Evolutionary conservation across 495 filamentous ascomycete genomes (phyloP).

Genomic region (Aspergillus bertholletiae): DNA sequence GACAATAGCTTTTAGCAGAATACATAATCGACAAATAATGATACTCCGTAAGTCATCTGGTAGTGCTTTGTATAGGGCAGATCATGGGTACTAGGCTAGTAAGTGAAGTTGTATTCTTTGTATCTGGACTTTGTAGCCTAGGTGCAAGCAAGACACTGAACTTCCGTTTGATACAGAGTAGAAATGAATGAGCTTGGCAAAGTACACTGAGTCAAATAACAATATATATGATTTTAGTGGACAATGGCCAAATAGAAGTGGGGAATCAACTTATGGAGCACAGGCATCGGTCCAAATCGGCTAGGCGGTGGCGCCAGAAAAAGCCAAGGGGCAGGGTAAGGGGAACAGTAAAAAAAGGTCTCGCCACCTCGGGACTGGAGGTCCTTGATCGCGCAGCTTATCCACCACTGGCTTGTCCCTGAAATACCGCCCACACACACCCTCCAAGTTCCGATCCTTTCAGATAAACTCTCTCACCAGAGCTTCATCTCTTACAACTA

Average conservation of each 20-base stretch:
- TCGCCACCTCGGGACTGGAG: constrained; percentile 41
- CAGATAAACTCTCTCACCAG: not conserved
- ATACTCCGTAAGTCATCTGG: too few relatives aligned
- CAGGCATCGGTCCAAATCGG: constrained; percentile 28
- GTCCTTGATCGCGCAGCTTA: constrained; percentile 14
- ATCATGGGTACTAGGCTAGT: too few relatives aligned
- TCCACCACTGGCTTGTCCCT: constrained; percentile 12
- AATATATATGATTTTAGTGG: constrained; percentile 3
- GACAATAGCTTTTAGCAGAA: too few relatives aligned
- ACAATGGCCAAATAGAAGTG: not conserved
- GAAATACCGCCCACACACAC: constrained; percentile 18
- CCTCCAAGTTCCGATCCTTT: not conserved
- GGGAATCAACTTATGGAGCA: constrained; percentile 9
- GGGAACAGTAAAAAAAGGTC: constrained; percentile 22
- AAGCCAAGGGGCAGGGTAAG: constrained; percentile 19
- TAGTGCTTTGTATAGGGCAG: too few relatives aligned
- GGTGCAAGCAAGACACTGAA: too few relatives aligned
- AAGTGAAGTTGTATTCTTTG: too few relatives aligned
- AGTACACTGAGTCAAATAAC: not conserved
- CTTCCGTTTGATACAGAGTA: constrained; percentile 5
- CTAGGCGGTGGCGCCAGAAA: constrained; percentile 37
- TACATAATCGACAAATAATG: too few relatives aligned
- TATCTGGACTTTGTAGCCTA: too few relatives aligned
- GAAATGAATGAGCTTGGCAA: too few relatives aligned
- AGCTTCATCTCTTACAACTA: not conserved